Percentiles rank a stretch among this genome's conserved stretches.
These are phyloP conservation scores for Oenanthe javanica DNA, from an alignment of 140 eudicot genomes.

Conservation along the genomic window DNA sequence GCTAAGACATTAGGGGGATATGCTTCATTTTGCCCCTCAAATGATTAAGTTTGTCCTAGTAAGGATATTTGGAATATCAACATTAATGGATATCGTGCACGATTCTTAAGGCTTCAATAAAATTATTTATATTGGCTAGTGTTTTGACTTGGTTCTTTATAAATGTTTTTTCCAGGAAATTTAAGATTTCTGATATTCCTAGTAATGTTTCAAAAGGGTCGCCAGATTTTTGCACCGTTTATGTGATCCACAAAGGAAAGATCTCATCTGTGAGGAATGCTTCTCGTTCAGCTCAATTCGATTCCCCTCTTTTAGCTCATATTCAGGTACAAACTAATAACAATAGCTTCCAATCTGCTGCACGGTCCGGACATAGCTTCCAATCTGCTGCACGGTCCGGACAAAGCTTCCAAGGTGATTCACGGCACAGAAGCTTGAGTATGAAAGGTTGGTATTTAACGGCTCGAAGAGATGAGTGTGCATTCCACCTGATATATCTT, in stretches of 20 bases:
- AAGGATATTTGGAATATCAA: not conserved
- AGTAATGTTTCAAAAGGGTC: slow-evolving; percentile 42
- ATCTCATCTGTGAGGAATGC: slow-evolving; percentile 62
- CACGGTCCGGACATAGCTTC: slow-evolving; percentile 18
- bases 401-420: slow-evolving; percentile 1
- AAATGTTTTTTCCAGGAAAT: slow-evolving; percentile 30
- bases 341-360: slow-evolving; percentile 10
- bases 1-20: not conserved
- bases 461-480: not conserved
- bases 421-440: slow-evolving; percentile 7
- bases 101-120: not conserved
- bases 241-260: slow-evolving; percentile 69
- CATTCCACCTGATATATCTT: not conserved
- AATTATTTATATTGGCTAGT: not conserved
- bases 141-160: slow-evolving; percentile 13
- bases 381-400: slow-evolving; percentile 21
- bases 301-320: slow-evolving; percentile 42
- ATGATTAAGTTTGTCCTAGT: not conserved
- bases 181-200: slow-evolving; percentile 55
- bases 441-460: slow-evolving; percentile 23
- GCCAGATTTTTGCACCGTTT: slow-evolving; percentile 76
- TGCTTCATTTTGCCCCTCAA: not conserved
- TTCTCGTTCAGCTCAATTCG: slow-evolving; percentile 42
- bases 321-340: slow-evolving; percentile 27
- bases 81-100: not conserved